phyloP scores from a whole-genome alignment of 2,329 filamentous ascomycete species.

The Paraphoma chrysanthemicola region DNA sequence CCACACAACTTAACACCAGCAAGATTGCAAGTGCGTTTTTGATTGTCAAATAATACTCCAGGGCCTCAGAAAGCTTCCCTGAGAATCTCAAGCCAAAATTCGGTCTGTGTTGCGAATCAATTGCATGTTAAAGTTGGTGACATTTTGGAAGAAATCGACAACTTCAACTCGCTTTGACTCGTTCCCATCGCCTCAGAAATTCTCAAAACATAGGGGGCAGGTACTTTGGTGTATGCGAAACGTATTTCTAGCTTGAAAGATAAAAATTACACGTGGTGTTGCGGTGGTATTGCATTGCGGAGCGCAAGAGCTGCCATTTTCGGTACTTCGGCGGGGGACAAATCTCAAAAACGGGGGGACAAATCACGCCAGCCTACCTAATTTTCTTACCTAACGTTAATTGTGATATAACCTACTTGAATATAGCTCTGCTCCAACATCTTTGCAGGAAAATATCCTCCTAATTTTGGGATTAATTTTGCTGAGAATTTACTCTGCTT shows the following conservation, averaged over 20 bases:
- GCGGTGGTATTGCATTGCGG: constrained; percentile 2
- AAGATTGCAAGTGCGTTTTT: constrained; percentile 1
- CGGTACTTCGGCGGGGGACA: no score
- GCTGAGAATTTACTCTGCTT: no score
- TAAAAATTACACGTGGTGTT: constrained; percentile 9
- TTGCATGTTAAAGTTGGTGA: constrained; percentile 5
- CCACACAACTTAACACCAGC: constrained; percentile 7
- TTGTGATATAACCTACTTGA: no score
- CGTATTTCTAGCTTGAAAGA: constrained; percentile 6
- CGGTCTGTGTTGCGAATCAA: not conserved
- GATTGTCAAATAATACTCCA: constrained; percentile 1
- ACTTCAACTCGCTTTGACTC: constrained; percentile 6
- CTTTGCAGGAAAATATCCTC: no score
- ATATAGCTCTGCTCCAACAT: no score
- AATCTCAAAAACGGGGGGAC: no score
- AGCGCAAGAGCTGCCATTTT: constrained; percentile 9
- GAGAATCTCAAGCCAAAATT: not conserved
- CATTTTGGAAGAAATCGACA: constrained; percentile 5
- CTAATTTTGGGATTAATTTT: no score
- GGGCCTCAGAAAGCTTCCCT: not conserved
- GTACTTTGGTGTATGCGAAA: constrained; percentile 5
- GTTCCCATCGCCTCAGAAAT: not conserved
- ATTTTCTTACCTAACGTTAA: no score
- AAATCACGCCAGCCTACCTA: no score
- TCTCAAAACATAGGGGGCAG: constrained; percentile 1